phyloP scores from a whole-genome alignment of 441 rosid genomes.

The Euphorbia celastroides region DNA sequence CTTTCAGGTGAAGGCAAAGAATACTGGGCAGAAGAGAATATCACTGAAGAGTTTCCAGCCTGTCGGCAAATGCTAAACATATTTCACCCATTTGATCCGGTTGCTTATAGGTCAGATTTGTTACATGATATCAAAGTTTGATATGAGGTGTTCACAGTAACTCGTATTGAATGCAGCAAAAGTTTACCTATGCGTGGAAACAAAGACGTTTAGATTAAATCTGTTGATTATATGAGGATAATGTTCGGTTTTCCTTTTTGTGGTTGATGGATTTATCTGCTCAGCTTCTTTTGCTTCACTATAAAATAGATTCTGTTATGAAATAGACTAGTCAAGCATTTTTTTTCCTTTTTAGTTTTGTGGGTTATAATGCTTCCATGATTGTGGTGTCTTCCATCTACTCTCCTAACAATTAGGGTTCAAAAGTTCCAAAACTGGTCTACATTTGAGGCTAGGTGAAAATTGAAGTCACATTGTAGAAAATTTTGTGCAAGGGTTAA shows the following conservation, averaged over 20 bases:
- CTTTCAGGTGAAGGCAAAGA: slow-evolving; percentile 80
- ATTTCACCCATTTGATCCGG: slow-evolving; percentile 98
- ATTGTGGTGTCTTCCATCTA: not conserved
- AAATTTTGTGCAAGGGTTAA: not conserved
- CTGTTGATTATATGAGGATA: not conserved
- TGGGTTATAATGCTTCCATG: not conserved
- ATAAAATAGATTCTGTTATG: not conserved
- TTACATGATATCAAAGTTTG: not conserved
- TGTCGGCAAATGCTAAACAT: slow-evolving; percentile 97
- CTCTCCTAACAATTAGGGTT: not conserved
- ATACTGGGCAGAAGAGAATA: slow-evolving; percentile 83
- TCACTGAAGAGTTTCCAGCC: slow-evolving; percentile 89
- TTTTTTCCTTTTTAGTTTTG: not conserved
- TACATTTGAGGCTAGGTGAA: not conserved
- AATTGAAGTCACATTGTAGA: not conserved
- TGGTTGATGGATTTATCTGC: not conserved
- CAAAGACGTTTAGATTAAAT: not conserved
- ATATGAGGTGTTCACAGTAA: not conserved
- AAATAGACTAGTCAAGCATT: not conserved
- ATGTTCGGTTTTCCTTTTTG: not conserved
- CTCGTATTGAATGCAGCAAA: not conserved
- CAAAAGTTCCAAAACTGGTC: not conserved
- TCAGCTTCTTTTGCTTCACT: not conserved
- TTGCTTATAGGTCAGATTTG: slow-evolving; percentile 84
- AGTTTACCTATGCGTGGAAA: not conserved